Base-by-base conservation (phyloP, 257 asterid species). In the Dorcoceras hygrometricum region DNA sequence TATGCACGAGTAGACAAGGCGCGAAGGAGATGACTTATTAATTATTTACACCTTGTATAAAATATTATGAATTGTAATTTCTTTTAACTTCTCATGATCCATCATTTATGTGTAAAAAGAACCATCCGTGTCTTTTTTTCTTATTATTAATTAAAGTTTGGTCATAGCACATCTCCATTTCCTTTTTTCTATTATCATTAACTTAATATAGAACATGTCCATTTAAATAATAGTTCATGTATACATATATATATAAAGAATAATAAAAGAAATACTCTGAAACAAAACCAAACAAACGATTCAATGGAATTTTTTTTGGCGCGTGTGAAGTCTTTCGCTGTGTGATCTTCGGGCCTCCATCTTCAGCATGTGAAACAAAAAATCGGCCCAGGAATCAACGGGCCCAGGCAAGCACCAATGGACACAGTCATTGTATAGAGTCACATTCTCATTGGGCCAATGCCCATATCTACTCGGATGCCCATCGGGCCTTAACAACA, bases 351-450 rank as follows among this genome's bases (percentile, higher is more conserved):
- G 63, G 20, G 79, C 83, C 66, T 86, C 90, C 73, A 77, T 57
- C 70, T 86, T 86, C 19, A 84, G 36, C 81, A 78, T 73, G 62
- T 86, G 87, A 34, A 70, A 73, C 79, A 86, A 51, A 68, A 82
- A 69, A 62, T 82, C 87, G 50, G 87, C 88, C 94, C 90, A 86
- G 25, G 78, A 18, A 82, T 86, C 94, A 66, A 86, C 82, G n/a
- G 90, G 90, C 29, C 94, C 94, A 0, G 89, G 87, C 77, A 78
- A 63, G 71, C 82, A 78, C 82, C 82, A 78, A 67, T 74, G 82
- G 18, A 74, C 79, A 70, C 82, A 78, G 70, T 78, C 79, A 70
- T 78, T 78, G 59, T 74, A 73, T 77, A 78, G 50, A 19, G 73
- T 73, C 54, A 78, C 79, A 57, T 70, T 74, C 50, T 64, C 79